phyloP scores from a whole-genome alignment of 257 asterid genomes.

The Anisodus tanguticus region DNA sequence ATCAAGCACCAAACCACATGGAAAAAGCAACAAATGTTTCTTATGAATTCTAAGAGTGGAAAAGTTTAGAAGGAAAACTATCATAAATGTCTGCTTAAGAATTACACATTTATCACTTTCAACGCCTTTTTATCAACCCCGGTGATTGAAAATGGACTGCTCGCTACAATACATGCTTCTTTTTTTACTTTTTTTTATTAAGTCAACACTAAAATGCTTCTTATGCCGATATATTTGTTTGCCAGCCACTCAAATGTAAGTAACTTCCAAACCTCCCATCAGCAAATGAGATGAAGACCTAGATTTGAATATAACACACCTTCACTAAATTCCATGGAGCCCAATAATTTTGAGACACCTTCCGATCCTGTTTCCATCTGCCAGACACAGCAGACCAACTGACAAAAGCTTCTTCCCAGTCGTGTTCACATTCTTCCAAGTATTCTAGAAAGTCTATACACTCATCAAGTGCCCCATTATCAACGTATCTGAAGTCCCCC shows the following conservation, averaged over 20 bases:
- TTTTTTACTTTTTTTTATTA: not conserved
- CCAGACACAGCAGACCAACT: conserved; percentile 70
- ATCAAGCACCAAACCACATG: conserved; percentile 17
- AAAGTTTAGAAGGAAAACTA: not conserved
- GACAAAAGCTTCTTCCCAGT: conserved; percentile 89
- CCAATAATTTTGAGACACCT: conserved; percentile 62
- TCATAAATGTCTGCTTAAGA: not conserved
- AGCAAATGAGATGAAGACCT: conserved; percentile 17
- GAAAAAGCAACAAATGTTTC: conserved; percentile 23
- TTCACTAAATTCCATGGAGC: conserved; percentile 80
- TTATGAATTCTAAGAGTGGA: not conserved
- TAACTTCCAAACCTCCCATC: not conserved
- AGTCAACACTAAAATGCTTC: not conserved
- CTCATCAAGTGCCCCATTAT: conserved; percentile 80
- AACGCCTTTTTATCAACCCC: not conserved
- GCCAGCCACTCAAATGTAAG: not conserved
- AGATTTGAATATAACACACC: conserved; percentile 53
- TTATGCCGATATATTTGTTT: conserved; percentile 2
- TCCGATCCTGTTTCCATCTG: conserved; percentile 59
- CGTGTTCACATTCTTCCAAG: conserved; percentile 66
- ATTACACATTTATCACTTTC: not conserved
- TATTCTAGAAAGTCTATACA: conserved; percentile 78
- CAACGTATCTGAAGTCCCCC: conserved; percentile 88
- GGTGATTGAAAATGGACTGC: not conserved
- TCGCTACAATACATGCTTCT: not conserved